A percentile compares a stretch with the other conserved stretches of the same genome.
These are phyloP conservation scores for Arachnomyces sp. DNA, from an alignment of 2,329 filamentous ascomycete species.

Conservation along the genomic window DNA sequence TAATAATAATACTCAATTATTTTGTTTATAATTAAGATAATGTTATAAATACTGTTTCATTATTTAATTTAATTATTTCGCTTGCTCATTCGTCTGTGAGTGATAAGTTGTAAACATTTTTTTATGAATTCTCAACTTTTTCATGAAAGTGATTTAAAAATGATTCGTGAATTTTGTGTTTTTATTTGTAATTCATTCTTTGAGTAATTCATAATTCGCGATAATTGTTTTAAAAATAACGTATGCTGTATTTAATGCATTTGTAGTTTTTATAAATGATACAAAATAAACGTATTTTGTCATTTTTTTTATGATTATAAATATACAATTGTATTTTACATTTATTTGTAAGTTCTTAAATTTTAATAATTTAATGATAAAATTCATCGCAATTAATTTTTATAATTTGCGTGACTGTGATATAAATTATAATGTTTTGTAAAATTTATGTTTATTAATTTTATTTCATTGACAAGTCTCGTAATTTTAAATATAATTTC, in stretches of 20 bases:
- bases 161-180: too few species aligned
- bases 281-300: too few species aligned
- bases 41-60: constrained; percentile 5
- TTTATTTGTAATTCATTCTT: too few species aligned
- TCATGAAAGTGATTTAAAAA: too few species aligned
- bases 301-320: too few species aligned
- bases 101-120: constrained; percentile 2
- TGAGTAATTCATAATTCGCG: too few species aligned
- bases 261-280: too few species aligned
- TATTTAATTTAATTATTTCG: constrained; percentile 5
- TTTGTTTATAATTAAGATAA: constrained; percentile 8
- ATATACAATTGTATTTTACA: neutral
- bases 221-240: too few species aligned
- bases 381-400: constrained; percentile 1
- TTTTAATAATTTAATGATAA: constrained; percentile 4
- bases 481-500: constrained; percentile 1
- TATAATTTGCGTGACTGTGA: neutral
- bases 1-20: constrained; percentile 3
- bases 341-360: constrained; percentile 1
- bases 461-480: constrained; percentile 1
- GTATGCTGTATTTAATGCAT: too few species aligned
- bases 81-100: constrained; percentile 3
- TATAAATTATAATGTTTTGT: neutral
- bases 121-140: neutral
- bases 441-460: neutral